Evolutionary conservation across 805 yeast genomes (phyloP).

Genomic region (Candida pseudoglaebosa): DNA sequence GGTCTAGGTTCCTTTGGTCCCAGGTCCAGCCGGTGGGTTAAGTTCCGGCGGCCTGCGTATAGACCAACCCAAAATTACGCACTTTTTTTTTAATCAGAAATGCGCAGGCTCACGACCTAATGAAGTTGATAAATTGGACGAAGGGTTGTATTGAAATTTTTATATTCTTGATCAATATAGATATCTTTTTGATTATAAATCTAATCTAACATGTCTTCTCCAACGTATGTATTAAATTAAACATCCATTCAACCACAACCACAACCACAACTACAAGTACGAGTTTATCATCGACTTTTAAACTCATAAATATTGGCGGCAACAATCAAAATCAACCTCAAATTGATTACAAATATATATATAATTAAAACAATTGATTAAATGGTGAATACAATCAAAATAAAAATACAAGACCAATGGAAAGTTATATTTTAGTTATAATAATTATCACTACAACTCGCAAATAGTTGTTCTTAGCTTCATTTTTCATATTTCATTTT

Average conservation of each 20-base stretch:
- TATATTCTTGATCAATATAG: not conserved
- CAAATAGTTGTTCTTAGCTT: too few species aligned
- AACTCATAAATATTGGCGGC: too few species aligned
- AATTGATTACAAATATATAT: too few species aligned
- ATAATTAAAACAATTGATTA: too few species aligned
- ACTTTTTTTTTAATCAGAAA: not conserved
- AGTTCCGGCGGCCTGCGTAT: not conserved
- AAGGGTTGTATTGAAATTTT: not conserved
- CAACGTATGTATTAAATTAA: slow-evolving; percentile 36
- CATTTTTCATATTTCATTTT: too few species aligned
- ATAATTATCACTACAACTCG: too few species aligned
- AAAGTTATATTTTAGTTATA: too few species aligned
- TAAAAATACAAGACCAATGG: too few species aligned
- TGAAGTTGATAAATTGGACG: not conserved
- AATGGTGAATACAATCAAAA: too few species aligned
- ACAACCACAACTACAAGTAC: too few species aligned
- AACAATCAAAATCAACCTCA: too few species aligned
- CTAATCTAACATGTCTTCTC: slow-evolving; percentile 39
- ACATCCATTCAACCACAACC: not conserved
- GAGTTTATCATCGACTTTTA: too few species aligned
- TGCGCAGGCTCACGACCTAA: not conserved
- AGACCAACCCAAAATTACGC: not conserved
- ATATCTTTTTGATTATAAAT: slow-evolving; percentile 4
- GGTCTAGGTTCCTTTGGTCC: not conserved
- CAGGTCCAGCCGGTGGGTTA: not conserved